Conservation (phyloP, 768 basidiomycete genomes). For the Tricholomella constricta region DNA sequence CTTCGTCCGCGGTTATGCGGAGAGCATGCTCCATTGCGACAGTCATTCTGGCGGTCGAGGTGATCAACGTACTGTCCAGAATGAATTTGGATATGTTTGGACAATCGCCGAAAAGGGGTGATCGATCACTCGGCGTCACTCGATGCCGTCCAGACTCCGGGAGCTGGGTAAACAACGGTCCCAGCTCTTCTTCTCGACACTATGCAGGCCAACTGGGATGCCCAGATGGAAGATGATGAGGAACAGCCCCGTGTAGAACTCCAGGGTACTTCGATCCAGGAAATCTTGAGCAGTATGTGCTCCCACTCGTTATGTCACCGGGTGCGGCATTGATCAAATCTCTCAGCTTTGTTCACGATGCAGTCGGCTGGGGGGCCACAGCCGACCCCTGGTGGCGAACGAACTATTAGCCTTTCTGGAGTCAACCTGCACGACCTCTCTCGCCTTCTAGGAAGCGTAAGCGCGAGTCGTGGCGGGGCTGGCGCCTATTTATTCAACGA, state of each 20-base stretch:
- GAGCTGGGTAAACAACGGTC: conserved; percentile 9
- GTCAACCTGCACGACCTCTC: conserved; percentile 34
- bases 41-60: neutral
- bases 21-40: conserved; percentile 36
- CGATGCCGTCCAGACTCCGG: too few relatives aligned
- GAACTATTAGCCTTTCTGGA: conserved; percentile 26
- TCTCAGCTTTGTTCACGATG: conserved; percentile 34
- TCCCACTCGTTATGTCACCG: neutral
- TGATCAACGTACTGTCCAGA: neutral
- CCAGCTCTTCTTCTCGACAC: neutral
- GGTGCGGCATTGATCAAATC: neutral
- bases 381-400: conserved; percentile 4
- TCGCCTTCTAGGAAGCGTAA: conserved; percentile 24
- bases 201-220: conserved; percentile 27
- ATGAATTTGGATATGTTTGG: conserved; percentile 12
- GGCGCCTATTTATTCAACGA: conserved; percentile 4
- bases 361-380: conserved; percentile 26
- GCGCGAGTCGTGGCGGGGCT: neutral
- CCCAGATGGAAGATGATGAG: conserved; percentile 19
- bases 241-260: neutral
- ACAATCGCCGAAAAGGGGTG: conserved; percentile 6
- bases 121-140: conserved; percentile 19
- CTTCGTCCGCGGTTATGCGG: conserved; percentile 75
- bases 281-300: conserved; percentile 29
- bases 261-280: conserved; percentile 19